Evolutionary conservation across 2,329 filamentous ascomycete genomes (phyloP).

Genomic region (Zasmidium angulare): DNA sequence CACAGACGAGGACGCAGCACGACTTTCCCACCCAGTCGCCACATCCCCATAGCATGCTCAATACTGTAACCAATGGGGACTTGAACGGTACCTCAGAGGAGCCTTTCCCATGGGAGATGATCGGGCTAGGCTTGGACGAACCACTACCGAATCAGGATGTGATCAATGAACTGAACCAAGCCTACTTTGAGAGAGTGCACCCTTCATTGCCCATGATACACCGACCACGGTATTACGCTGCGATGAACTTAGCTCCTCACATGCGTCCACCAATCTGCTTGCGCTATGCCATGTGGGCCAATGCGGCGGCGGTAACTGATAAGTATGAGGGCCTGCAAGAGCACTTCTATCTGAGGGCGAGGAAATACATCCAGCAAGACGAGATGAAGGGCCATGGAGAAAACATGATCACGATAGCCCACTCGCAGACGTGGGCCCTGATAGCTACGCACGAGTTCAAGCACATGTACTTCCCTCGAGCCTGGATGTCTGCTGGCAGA

Average conservation of each 20-base stretch:
- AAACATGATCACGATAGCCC: constrained; percentile 77
- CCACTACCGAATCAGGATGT: constrained; percentile 74
- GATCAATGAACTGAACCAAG: constrained; percentile 81
- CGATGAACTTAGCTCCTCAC: constrained; percentile 83
- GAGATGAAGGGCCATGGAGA: constrained; percentile 93
- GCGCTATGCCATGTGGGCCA: constrained; percentile 94
- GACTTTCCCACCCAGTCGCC: constrained; percentile 11
- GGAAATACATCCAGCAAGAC: constrained; percentile 87
- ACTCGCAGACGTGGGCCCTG: constrained; percentile 81
- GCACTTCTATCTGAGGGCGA: constrained; percentile 83
- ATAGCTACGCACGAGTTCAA: constrained; percentile 89
- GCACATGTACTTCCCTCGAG: constrained; percentile 94
- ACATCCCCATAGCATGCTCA: constrained; percentile 7
- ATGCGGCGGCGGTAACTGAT: constrained; percentile 81
- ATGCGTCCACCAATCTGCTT: constrained; percentile 84
- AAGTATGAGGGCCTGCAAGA: constrained; percentile 78
- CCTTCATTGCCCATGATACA: constrained; percentile 86
- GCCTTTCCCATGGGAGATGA: constrained; percentile 77
- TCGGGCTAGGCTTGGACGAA: constrained; percentile 79
- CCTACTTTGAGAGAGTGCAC: constrained; percentile 90
- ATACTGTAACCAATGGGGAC: constrained; percentile 9
- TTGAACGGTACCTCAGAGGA: constrained; percentile 24
- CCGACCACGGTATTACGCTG: constrained; percentile 79
- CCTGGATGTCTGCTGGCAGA: constrained; percentile 88
- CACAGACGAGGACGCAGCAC: constrained; percentile 8